Evolutionary conservation across 495 filamentous ascomycete genomes (phyloP).

Genomic region (Xylaria telfairii): DNA sequence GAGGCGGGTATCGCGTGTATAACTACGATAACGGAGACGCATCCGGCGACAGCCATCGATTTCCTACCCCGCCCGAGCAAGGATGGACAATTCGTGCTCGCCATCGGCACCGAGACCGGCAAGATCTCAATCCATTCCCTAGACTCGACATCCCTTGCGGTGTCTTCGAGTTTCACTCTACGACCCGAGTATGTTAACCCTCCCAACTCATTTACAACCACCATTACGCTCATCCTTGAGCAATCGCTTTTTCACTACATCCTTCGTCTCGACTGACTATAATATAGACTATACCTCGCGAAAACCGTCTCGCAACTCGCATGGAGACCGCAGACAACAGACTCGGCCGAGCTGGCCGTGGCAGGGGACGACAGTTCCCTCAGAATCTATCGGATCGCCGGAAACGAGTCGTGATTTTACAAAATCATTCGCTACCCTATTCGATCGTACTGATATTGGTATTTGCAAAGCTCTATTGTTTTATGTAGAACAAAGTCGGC

Average conservation of each 20-base stretch:
- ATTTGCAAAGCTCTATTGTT: background rate
- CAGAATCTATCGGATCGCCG: slow-evolving; percentile 68
- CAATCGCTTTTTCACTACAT: background rate
- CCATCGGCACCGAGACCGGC: slow-evolving; percentile 70
- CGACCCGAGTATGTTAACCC: slow-evolving; percentile 43
- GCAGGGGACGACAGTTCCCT: slow-evolving; percentile 85
- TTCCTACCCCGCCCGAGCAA: slow-evolving; percentile 50
- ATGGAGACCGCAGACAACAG: slow-evolving; percentile 67
- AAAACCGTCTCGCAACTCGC: slow-evolving; percentile 75
- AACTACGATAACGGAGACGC: slow-evolving; percentile 59
- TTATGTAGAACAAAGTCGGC: background rate
- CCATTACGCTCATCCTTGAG: too few relatives aligned
- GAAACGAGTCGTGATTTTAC: slow-evolving; percentile 24
- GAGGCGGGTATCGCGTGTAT: slow-evolving; percentile 48
- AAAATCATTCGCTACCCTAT: background rate
- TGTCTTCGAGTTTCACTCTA: slow-evolving; percentile 52
- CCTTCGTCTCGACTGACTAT: background rate
- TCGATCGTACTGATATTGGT: background rate
- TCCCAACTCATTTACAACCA: slow-evolving; percentile 11
- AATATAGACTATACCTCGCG: slow-evolving; percentile 61
- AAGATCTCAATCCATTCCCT: slow-evolving; percentile 54
- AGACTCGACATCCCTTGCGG: slow-evolving; percentile 50
- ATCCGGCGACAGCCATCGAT: slow-evolving; percentile 78
- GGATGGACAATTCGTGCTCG: slow-evolving; percentile 60
- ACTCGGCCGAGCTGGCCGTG: slow-evolving; percentile 67